Evolutionary conservation across 495 filamentous ascomycete genomes (phyloP), one percentile per base, ranked within the genome.

Genomic region (Penicillium steckii): DNA sequence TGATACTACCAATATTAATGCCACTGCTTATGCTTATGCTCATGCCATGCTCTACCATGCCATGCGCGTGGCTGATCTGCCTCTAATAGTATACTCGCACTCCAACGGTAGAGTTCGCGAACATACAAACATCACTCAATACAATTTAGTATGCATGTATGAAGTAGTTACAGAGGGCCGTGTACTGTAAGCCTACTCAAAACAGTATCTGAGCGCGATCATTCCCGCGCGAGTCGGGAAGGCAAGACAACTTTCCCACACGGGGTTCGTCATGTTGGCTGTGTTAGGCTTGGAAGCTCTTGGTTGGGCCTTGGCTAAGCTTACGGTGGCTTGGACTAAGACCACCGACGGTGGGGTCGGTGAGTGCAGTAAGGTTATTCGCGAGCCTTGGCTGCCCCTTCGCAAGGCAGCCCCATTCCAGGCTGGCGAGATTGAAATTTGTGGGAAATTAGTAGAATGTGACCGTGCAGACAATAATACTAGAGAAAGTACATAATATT

Each of bases 401-500:
- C 48, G 47, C 59, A 58, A 59, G 59, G 59, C 55, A 49, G 26
- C 57, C 50, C 46, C 58, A 64, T 64, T 64, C 61, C 57, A 48
- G 56, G 22, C 42, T 32, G 22, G 15, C 33, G 33, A 37, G 33
- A 37, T 37, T 37, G 33, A 37, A 37, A 37, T 37, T 37, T 37
- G 29, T 32, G 13, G 33, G 33, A 32, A 47, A 47, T 51, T 47
- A 30, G 18, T 41, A 44, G 23, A 56, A 56, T 56, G 35, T 43
- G 43, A 47, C 49, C n/a, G n/a, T n/a, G n/a, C n/a, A n/a, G n/a
- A n/a, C n/a, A n/a, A n/a, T n/a, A n/a, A n/a, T n/a, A n/a, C n/a
- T n/a, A n/a, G n/a, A n/a, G n/a, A n/a, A n/a, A n/a, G n/a, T n/a
- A n/a, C n/a, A n/a, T n/a, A n/a, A n/a, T n/a, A n/a, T n/a, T n/a